Percentiles rank a stretch among this genome's conserved stretches.
Conservation (phyloP, 148 eudicot species). For the Vaccinium vitisidaea region DNA sequence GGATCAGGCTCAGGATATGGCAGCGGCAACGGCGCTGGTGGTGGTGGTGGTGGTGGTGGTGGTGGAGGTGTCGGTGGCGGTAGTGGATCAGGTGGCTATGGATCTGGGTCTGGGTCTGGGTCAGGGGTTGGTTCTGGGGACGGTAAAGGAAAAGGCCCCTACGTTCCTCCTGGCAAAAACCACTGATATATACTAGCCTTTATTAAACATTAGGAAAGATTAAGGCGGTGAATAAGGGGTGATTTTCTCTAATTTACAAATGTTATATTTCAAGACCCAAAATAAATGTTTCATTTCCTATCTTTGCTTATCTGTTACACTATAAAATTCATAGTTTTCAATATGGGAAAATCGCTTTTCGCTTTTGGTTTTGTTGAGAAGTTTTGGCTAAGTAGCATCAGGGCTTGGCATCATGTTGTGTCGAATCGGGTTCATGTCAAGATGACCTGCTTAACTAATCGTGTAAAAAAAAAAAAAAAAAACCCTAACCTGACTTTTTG, state of each 20-base stretch:
- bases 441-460: too few relatives aligned
- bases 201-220: neutral
- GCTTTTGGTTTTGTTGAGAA: neutral
- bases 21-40: neutral
- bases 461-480: too few relatives aligned
- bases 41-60: neutral
- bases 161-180: neutral
- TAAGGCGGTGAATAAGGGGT: neutral
- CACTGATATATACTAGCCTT: neutral
- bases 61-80: slow-evolving; percentile 4
- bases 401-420: too few relatives aligned
- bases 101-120: neutral
- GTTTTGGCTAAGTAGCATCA: neutral
- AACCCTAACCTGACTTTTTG: too few relatives aligned
- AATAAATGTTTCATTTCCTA: neutral
- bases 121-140: neutral
- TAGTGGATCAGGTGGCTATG: neutral
- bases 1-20: neutral
- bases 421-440: too few relatives aligned
- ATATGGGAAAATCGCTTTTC: too few relatives aligned
- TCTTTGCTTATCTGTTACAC: neutral
- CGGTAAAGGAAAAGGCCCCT: neutral
- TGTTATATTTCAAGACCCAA: neutral
- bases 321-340: neutral
- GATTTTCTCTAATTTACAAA: neutral